Conservation (phyloP, 2,329 filamentous ascomycete species). For the Tolypocladium ovalisporum region DNA sequence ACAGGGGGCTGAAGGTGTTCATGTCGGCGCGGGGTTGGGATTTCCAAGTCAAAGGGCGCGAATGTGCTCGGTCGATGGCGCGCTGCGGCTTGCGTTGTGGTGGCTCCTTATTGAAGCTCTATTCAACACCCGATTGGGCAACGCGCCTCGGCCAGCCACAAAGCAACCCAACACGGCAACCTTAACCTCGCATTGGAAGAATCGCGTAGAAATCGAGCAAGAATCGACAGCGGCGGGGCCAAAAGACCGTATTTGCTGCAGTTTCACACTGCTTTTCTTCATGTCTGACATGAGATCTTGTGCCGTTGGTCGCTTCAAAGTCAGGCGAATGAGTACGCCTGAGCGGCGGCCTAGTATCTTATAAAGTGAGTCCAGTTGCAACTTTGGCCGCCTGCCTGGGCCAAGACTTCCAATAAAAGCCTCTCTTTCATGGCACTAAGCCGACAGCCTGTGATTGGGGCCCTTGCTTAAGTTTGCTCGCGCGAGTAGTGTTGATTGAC, state of each 20-base stretch:
- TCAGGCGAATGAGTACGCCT: not conserved
- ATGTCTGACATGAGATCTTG: not conserved
- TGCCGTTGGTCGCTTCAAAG: not conserved
- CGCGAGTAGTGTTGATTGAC: no score
- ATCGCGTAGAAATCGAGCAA: no score
- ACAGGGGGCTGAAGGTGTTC: not conserved
- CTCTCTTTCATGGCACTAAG: not conserved
- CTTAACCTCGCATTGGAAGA: no score
- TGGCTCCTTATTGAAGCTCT: conserved; percentile 10
- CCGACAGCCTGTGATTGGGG: no score
- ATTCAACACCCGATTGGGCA: conserved; percentile 14
- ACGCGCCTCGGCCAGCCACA: not conserved
- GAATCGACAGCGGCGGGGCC: no score
- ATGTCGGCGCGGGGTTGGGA: no score
- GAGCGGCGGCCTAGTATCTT: not conserved
- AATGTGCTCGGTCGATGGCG: no score
- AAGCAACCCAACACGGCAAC: not conserved
- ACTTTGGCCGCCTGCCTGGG: not conserved
- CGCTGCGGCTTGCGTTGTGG: not conserved
- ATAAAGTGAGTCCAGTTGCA: not conserved
- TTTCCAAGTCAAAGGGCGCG: not conserved
- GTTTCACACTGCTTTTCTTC: no score
- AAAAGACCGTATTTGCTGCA: no score
- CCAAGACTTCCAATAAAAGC: not conserved
- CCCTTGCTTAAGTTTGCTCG: not conserved